phyloP scores from a whole-genome alignment of 352 stramenopile genomes.

The Phytopythium kandeliae region DNA sequence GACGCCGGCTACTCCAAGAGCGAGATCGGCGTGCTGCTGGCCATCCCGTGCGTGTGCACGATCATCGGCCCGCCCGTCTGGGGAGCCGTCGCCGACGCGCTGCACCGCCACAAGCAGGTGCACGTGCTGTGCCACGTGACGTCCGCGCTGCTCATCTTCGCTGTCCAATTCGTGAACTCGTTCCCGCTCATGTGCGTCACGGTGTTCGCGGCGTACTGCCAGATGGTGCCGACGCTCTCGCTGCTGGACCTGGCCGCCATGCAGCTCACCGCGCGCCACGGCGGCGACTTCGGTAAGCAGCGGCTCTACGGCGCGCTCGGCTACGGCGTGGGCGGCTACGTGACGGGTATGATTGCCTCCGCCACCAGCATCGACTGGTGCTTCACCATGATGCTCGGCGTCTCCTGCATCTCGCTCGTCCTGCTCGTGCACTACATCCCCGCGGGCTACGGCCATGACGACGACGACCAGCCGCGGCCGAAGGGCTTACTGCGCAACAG shows the following conservation, averaged over 20 bases:
- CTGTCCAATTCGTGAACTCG: conserved; percentile 38
- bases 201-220: conserved; percentile 57
- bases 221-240: conserved; percentile 46
- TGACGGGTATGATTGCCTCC: conserved; percentile 59
- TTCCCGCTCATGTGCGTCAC: conserved; percentile 51
- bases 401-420: conserved; percentile 48
- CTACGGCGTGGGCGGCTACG: conserved; percentile 56
- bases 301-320: conserved; percentile 72
- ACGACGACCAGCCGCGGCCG: neutral
- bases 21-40: conserved; percentile 73
- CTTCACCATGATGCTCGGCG: conserved; percentile 64
- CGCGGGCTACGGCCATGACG: conserved; percentile 15
- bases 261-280: conserved; percentile 53
- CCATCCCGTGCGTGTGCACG: conserved; percentile 50
- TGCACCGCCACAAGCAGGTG: conserved; percentile 52
- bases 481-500: conserved; percentile 20
- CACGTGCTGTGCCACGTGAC: conserved; percentile 59
- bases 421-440: conserved; percentile 15
- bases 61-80: conserved; percentile 73
- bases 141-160: conserved; percentile 51
- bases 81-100: conserved; percentile 61
- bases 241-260: conserved; percentile 71
- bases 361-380: conserved; percentile 58
- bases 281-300: conserved; percentile 82
- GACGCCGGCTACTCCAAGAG: conserved; percentile 74